Base-by-base conservation (phyloP, 2,329 filamentous ascomycete species). In the Fusarium liriodendri region DNA sequence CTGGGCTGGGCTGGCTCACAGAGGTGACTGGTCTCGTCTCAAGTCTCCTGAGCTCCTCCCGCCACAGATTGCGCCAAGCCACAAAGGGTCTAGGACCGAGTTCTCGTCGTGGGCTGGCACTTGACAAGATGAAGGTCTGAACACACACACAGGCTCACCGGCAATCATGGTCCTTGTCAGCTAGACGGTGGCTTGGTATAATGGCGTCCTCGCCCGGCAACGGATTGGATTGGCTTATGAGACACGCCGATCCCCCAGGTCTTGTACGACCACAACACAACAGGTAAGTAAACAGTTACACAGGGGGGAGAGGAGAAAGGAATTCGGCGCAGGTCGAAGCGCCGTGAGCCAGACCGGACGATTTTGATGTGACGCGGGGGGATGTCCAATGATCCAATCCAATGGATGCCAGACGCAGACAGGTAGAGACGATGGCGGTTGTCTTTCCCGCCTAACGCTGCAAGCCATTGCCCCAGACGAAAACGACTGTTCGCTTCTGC, bases 361-460 rank as follows among this genome's bases (percentile, higher is more conserved):
- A 37, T 33, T 37, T 32, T 45, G 25, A 38, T 60, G 58, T 35
- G 32, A 13, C n/a, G 52, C n/a, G 32, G 29, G 32, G 29, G 32
- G 9, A 37, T 25, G n/a, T 22, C 29, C 52, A 55, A 33, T 32
- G 29, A 32, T 29, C 37, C 20, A 18, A 52, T 32, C 29, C 29
- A 32, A 32, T 32, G 29, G 29, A 32, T 33, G 52, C 32, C 45
- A 50, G 45, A 27, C 45, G 20, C 42, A 45, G 20, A 25, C 14
- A 14, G 20, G 32, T n/a, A n/a, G 6, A 62, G 66, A 66, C 70
- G 62, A 71, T 67, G 71, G 71, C 71, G 66, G 66, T 60, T 73
- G 71, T 64, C 66, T 73, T 45, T 45, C 69, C 64, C 47, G 52
- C 38, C 58, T 69, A 64, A 35, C 52, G 38, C 29, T 58, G 57